Evolutionary conservation across 345 rosid genomes (phyloP), one percentile per base, ranked within the genome.

Genomic region (Linum trigynum): DNA sequence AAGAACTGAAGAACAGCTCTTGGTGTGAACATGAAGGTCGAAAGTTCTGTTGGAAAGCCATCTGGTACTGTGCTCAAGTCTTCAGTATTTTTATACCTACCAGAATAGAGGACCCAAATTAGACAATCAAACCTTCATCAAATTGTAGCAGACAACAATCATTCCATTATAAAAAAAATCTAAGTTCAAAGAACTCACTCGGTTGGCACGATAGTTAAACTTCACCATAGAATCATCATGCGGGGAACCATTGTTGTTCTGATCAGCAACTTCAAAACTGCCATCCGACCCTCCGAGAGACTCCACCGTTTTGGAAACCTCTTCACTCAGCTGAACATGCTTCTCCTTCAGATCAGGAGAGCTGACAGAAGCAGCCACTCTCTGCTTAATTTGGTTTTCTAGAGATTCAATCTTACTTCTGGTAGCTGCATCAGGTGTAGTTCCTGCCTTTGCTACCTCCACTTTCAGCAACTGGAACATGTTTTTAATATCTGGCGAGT

Each of bases 401-500:
- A 87, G 78, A 68, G 85, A 72, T 65, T 77, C 82, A 17, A 92
- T 85, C 76, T 78, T 82, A 61, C 68, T 71, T 72, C 70, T 80
- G 39, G 83, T 69, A 2, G 75, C 68, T 2, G 7, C 66, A 69
- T 79, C 85, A 32, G 87, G 86, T 0, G 59, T 76, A 48, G 76
- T 60, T 71, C 82, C 86, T 5, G 84, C 91, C 79, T 78, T 86
- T 17, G 77, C 86, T 15, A 68, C 68, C 79, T 85, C 90, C 72
- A 85, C 69, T 75, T 86, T 86, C 75, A 86, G 83, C 50, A 78
- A 72, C 80, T 83, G 84, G 0, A 85, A 67, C 84, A 84, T 72
- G 66, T 73, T 79, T 69, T 83, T 87, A 70, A 90, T 56, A 72
- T 92, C 89, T 12, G 85, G 74, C 35, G 91, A 78, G 63, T 60